phyloP scores from a whole-genome alignment of 176 grass and related monocot genomes.

The Musa schizocarpa region DNA sequence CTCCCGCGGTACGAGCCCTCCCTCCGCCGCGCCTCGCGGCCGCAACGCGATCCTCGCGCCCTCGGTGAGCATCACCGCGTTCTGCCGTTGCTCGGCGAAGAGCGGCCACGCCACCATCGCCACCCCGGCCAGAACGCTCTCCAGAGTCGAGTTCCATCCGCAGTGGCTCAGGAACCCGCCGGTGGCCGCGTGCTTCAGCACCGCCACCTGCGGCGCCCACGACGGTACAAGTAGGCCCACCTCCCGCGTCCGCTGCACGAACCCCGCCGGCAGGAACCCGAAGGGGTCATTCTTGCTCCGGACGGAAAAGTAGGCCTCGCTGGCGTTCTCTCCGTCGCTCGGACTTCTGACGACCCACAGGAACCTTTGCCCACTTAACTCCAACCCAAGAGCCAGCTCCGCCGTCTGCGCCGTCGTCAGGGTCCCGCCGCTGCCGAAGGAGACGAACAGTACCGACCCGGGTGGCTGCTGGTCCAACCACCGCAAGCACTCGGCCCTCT shows the following conservation, averaged over 20 bases:
- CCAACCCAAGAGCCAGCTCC: constrained; percentile 49
- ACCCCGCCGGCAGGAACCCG: constrained; percentile 39
- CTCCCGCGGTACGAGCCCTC: constrained; percentile 20
- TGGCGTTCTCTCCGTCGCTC: constrained; percentile 15
- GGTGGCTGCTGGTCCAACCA: constrained; percentile 66
- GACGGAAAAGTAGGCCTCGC: constrained; percentile 14
- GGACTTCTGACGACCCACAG: constrained; percentile 45
- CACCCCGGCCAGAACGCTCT: constrained; percentile 35
- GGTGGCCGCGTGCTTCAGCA: constrained; percentile 32
- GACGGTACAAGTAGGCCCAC: constrained; percentile 32
- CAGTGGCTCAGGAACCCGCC: constrained; percentile 61
- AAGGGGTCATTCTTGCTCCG: constrained; percentile 20
- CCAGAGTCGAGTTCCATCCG: constrained; percentile 72
- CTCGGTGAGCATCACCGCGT: constrained; percentile 30
- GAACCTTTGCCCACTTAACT: constrained; percentile 51
- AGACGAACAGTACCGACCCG: constrained; percentile 48
- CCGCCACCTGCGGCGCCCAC: constrained; percentile 69
- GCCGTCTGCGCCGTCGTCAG: constrained; percentile 31
- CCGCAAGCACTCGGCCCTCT: constrained; percentile 25
- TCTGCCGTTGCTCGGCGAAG: constrained; percentile 52
- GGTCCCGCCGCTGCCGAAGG: constrained; percentile 55
- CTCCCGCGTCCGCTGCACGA: constrained; percentile 28
- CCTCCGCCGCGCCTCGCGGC: background rate
- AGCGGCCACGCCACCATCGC: constrained; percentile 56
- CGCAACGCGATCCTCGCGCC: constrained; percentile 23